Evolutionary conservation across 176 grass and related monocot genomes (phyloP).

Genomic region (Phoenix roebelenii): DNA sequence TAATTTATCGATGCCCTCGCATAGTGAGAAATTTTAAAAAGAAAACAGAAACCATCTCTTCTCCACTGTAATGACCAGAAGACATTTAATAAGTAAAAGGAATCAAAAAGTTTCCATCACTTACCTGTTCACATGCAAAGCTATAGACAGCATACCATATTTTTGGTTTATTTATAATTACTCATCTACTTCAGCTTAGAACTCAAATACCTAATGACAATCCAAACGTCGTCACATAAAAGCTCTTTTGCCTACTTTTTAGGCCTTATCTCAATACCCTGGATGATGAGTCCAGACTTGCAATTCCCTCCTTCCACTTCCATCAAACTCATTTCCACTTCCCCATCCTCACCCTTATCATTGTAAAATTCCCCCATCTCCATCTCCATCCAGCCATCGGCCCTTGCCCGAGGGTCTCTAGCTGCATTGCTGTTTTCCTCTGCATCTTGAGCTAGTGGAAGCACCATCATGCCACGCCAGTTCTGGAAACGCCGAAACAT

Average conservation of each 20-base stretch:
- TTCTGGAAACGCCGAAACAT: background rate
- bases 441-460: background rate
- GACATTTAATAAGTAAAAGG: too few relatives aligned
- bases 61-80: too few relatives aligned
- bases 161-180: too few relatives aligned
- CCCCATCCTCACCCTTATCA: constrained; percentile 14
- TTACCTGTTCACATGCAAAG: too few relatives aligned
- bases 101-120: too few relatives aligned
- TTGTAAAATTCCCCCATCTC: constrained; percentile 41
- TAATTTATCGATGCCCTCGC: too few relatives aligned
- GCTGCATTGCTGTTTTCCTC: background rate
- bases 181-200: too few relatives aligned
- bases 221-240: too few relatives aligned
- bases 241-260: constrained; percentile 7
- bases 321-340: constrained; percentile 22
- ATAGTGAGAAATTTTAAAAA: too few relatives aligned
- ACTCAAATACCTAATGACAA: too few relatives aligned
- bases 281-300: constrained; percentile 38
- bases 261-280: constrained; percentile 42
- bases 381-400: constrained; percentile 42
- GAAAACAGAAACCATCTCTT: too few relatives aligned
- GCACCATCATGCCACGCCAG: background rate
- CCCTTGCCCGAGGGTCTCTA: background rate
- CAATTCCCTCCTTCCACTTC: constrained; percentile 25
- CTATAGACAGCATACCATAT: too few relatives aligned